phyloP scores from a whole-genome alignment of 2,329 filamentous ascomycete genomes.

The Colletotrichum kahawae region DNA sequence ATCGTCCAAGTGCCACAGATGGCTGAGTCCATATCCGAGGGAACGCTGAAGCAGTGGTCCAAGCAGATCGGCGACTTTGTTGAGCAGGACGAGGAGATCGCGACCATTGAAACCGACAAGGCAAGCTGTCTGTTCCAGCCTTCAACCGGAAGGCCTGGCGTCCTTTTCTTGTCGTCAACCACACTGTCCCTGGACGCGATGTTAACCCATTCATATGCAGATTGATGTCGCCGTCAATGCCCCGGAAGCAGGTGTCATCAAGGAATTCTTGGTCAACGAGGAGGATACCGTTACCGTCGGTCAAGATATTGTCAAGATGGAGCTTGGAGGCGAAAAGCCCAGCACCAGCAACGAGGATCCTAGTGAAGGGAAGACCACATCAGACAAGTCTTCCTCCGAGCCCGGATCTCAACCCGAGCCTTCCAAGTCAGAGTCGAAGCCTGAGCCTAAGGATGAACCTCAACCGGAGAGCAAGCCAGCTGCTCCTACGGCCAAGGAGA shows the following conservation, averaged over 20 bases:
- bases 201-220: slow-evolving; percentile 47
- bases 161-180: not conserved
- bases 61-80: slow-evolving; percentile 94
- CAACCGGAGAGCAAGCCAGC: slow-evolving; percentile 32
- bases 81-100: slow-evolving; percentile 95
- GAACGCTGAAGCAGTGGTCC: slow-evolving; percentile 93
- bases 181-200: not conserved
- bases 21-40: slow-evolving; percentile 98
- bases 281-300: slow-evolving; percentile 96
- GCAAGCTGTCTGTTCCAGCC: slow-evolving; percentile 47
- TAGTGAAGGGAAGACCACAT: not conserved
- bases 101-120: slow-evolving; percentile 99
- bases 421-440: slow-evolving; percentile 40
- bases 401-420: slow-evolving; percentile 24
- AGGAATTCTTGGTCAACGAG: slow-evolving; percentile 88
- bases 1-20: slow-evolving; percentile 95
- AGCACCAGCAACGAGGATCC: slow-evolving; percentile 29
- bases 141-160: not conserved
- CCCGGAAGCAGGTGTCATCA: slow-evolving; percentile 87
- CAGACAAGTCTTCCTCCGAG: slow-evolving; percentile 18
- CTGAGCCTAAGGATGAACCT: slow-evolving; percentile 47
- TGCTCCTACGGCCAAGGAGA: slow-evolving; percentile 19
- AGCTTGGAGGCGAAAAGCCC: slow-evolving; percentile 62
- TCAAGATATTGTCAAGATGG: slow-evolving; percentile 86
- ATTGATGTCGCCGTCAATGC: slow-evolving; percentile 98